Base-by-base conservation (phyloP, 129 eudicot species). In the Escallonia herrerae region DNA sequence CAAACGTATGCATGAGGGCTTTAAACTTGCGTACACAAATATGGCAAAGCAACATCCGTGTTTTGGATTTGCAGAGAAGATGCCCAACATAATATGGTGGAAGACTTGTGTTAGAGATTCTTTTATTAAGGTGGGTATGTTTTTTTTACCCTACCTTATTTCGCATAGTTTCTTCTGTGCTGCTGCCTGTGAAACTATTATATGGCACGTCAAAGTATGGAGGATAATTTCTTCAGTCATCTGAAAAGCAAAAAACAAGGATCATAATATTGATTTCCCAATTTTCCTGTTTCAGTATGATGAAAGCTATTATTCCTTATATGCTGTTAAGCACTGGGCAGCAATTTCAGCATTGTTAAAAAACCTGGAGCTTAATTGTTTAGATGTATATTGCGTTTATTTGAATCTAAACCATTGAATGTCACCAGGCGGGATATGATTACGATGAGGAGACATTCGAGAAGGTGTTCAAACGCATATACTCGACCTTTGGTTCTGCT, bases 11-110 rank as follows among this genome's bases (percentile, higher is more conserved):
- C 99, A 94, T 14, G 99, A 94, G 71, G 99, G 99, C 15, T 94
- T 94, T 49, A 94, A 94, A 69, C 73, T 83, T 40, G 97, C 99
- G 4, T 94, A 94, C 76, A 78, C 97, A 5, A 87, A 82, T 39
- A 94, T 94, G 99, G 97, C 84, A 1, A 94, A 54, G 73, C 82
- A 86, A 46, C 80, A 94, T 74, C 97, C 99, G 2, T 94, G 99
- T 74, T 89, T 94, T 72, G 99, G 99, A 13, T 82, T 75, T 57
- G 90, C 95, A 0, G 97, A 85, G 4, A 89, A 84, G 67, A 94
- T 94, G 66, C 95, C 99, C 56, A 94, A 94, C 64, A 84, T 94
- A 73, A 78, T 94, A 22, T 94, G 99, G 99, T 94, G 99, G 99
- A 94, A 84, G 80, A 86, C 93, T 15, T 84, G 93, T 61, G 99